Conservation (phyloP, 1,284 basidiomycete species). For the Meripilus lineatus region DNA sequence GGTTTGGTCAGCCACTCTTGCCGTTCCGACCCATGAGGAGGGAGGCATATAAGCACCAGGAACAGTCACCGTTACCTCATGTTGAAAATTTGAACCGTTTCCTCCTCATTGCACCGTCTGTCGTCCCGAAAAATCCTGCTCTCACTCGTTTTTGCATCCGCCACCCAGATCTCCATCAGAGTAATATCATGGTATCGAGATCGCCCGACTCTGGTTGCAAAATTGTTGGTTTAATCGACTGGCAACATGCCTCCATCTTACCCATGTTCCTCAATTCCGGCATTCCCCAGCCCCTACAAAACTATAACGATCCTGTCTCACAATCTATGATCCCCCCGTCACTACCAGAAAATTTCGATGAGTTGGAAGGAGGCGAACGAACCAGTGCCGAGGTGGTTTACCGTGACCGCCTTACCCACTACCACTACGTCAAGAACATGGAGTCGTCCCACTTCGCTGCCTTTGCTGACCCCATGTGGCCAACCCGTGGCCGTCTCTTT, state of each 20-base stretch:
- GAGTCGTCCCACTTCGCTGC: slow-evolving; percentile 32
- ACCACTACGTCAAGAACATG: slow-evolving; percentile 38
- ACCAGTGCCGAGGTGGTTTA: slow-evolving; percentile 27
- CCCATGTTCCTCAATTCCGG: slow-evolving; percentile 41
- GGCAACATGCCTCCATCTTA: slow-evolving; percentile 42
- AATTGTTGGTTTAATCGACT: slow-evolving; percentile 36
- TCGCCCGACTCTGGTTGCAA: slow-evolving; percentile 24
- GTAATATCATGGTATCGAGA: slow-evolving; percentile 31
- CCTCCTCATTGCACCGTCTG: slow-evolving; percentile 30
- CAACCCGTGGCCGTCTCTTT: slow-evolving; percentile 35
- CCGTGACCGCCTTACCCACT: slow-evolving; percentile 39
- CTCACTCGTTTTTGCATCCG: slow-evolving; percentile 26
- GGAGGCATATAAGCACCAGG: slow-evolving; percentile 39
- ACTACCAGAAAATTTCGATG: slow-evolving; percentile 34
- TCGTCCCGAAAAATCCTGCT: slow-evolving; percentile 28
- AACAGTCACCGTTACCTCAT: slow-evolving; percentile 43
- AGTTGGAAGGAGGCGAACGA: slow-evolving; percentile 26
- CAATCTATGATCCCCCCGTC: slow-evolving; percentile 31
- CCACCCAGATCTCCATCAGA: slow-evolving; percentile 32
- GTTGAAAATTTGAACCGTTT: slow-evolving; percentile 32
- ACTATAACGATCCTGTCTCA: slow-evolving; percentile 37
- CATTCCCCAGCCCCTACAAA: slow-evolving; percentile 41
- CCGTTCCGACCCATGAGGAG: slow-evolving; percentile 42
- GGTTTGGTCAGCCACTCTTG: slow-evolving; percentile 43
- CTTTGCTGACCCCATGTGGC: slow-evolving; percentile 28